Conservation (phyloP, 116 monocot genomes). For the Cymodocea nodosa region DNA sequence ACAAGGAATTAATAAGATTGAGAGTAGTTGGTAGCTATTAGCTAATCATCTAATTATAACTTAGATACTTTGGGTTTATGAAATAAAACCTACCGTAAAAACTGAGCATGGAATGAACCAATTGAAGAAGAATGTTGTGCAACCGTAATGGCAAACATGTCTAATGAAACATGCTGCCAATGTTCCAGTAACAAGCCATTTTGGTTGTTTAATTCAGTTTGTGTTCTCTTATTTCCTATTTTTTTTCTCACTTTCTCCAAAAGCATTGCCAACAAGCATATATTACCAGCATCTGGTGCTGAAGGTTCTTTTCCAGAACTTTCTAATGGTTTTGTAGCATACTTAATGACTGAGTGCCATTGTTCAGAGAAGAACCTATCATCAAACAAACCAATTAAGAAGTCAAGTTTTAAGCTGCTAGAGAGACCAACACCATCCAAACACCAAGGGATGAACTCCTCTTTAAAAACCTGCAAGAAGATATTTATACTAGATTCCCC, state of each 20-base stretch:
- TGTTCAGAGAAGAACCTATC: constrained; percentile 57
- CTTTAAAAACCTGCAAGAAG: constrained; percentile 48
- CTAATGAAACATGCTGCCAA: constrained; percentile 58
- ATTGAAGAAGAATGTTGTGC: constrained; percentile 16
- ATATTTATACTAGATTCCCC: constrained; percentile 11
- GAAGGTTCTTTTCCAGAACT: constrained; percentile 13
- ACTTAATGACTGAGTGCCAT: constrained; percentile 53
- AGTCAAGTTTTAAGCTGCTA: constrained; percentile 59
- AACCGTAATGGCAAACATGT: constrained; percentile 42
- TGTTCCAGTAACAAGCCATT: constrained; percentile 22
- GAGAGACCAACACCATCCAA: constrained; percentile 29
- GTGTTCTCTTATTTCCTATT: constrained; percentile 16
- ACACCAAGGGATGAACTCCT: constrained; percentile 82
- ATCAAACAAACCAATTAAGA: constrained; percentile 58
- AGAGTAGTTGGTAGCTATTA: neutral
- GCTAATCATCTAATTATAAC: neutral
- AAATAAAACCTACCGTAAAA: constrained; percentile 44
- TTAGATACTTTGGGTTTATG: constrained; percentile 1
- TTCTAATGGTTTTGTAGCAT: constrained; percentile 18
- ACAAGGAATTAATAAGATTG: no score
- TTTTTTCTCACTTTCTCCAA: constrained; percentile 57
- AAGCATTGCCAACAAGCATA: constrained; percentile 38
- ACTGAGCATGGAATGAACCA: constrained; percentile 18
- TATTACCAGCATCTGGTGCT: constrained; percentile 17
- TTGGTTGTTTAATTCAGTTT: constrained; percentile 4